phyloP scores from a whole-genome alignment of 1,139 yeast genomes.

The Geotrichum bryndzae region DNA sequence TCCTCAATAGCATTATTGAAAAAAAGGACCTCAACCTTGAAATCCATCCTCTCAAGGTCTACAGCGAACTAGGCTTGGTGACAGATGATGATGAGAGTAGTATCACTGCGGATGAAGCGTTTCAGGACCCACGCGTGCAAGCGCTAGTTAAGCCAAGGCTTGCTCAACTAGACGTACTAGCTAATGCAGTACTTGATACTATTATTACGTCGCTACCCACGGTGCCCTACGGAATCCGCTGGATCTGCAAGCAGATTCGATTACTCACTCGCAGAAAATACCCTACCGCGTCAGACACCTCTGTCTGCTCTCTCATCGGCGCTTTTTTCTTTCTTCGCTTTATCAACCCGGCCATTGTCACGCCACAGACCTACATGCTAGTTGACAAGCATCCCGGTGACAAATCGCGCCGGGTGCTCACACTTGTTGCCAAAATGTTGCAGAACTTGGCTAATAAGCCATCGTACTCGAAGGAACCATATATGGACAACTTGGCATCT shows the following conservation, averaged over 20 bases:
- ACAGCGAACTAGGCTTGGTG: conserved; percentile 29
- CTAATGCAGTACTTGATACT: conserved; percentile 54
- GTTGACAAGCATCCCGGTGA: conserved; percentile 36
- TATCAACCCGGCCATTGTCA: conserved; percentile 85
- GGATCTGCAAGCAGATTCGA: conserved; percentile 68
- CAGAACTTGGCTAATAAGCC: conserved; percentile 77
- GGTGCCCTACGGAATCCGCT: conserved; percentile 69
- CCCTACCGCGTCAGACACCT: conserved; percentile 53
- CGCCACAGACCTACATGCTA: conserved; percentile 66
- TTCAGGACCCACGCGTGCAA: conserved; percentile 31
- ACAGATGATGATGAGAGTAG: conserved; percentile 22
- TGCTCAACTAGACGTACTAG: conserved; percentile 40
- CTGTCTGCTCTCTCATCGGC: conserved; percentile 56
- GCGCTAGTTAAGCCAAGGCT: conserved; percentile 33
- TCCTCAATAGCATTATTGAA: conserved; percentile 33
- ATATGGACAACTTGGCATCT: conserved; percentile 32
- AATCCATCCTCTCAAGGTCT: conserved; percentile 37
- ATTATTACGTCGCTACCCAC: conserved; percentile 50
- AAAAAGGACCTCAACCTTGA: conserved; percentile 33
- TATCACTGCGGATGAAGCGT: conserved; percentile 35
- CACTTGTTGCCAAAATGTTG: conserved; percentile 76
- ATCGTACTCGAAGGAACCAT: conserved; percentile 39
- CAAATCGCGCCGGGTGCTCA: conserved; percentile 62
- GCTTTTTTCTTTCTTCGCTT: conserved; percentile 81
- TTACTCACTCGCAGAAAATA: conserved; percentile 57